phyloP scores from a whole-genome alignment of 345 rosid species.

The Reutealis trisperma region DNA sequence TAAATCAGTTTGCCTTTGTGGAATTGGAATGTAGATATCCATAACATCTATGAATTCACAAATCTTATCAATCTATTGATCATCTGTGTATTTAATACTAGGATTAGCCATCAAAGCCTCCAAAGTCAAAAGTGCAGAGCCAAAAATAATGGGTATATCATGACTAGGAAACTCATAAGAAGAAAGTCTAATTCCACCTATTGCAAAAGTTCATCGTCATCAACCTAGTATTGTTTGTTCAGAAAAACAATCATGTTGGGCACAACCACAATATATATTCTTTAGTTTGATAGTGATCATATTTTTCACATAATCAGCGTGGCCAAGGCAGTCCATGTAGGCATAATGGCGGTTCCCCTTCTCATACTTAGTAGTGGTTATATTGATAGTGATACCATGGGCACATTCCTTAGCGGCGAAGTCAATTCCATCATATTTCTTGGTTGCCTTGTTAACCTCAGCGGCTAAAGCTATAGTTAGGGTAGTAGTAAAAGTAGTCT shows the following conservation, averaged over 20 bases:
- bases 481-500: slow-evolving; percentile 86
- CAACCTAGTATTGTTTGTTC: slow-evolving; percentile 90
- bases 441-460: slow-evolving; percentile 63
- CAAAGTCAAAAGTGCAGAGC: slow-evolving; percentile 81
- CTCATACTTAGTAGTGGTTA: slow-evolving; percentile 89
- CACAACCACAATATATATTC: slow-evolving; percentile 85
- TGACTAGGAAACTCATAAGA: slow-evolving; percentile 85
- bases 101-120: slow-evolving; percentile 79
- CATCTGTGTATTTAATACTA: slow-evolving; percentile 58
- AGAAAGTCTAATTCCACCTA: slow-evolving; percentile 82
- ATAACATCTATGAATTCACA: slow-evolving; percentile 89
- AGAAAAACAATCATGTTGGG: slow-evolving; percentile 87
- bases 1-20: slow-evolving; percentile 75
- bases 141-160: slow-evolving; percentile 73
- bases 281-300: slow-evolving; percentile 90
- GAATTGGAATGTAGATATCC: slow-evolving; percentile 80
- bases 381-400: slow-evolving; percentile 87
- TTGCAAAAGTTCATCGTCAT: slow-evolving; percentile 81
- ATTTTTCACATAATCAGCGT: slow-evolving; percentile 88
- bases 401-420: slow-evolving; percentile 92
- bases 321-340: slow-evolving; percentile 89
- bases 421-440: slow-evolving; percentile 88
- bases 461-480: slow-evolving; percentile 88
- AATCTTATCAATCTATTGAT: slow-evolving; percentile 86
- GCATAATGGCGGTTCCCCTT: slow-evolving; percentile 86